phyloP scores from a whole-genome alignment of 768 basidiomycete genomes.

The Suillus tomentosus region DNA sequence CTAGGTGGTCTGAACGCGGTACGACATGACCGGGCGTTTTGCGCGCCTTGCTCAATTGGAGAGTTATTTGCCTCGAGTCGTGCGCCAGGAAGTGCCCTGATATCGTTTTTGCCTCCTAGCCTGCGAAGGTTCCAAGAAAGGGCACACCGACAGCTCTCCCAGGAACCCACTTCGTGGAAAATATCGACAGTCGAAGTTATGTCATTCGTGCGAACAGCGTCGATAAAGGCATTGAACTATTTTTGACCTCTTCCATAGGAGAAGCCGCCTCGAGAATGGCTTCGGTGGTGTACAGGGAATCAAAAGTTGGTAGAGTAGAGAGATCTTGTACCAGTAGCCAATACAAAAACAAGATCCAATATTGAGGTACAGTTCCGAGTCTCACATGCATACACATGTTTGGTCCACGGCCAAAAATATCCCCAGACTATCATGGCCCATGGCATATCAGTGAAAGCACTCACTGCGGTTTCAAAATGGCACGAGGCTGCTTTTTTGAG shows the following conservation, averaged over 20 bases:
- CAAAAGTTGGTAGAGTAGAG: slow-evolving; percentile 20
- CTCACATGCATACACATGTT: background rate
- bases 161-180: slow-evolving; percentile 35
- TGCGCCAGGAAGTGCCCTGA: slow-evolving; percentile 38
- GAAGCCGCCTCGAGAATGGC: slow-evolving; percentile 15
- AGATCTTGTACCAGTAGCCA: background rate
- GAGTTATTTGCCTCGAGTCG: slow-evolving; percentile 30
- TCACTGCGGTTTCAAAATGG: no score
- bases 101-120: slow-evolving; percentile 34
- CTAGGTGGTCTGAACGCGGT: slow-evolving; percentile 52
- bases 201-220: slow-evolving; percentile 12
- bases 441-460: background rate
- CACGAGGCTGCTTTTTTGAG: background rate
- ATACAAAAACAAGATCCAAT: background rate
- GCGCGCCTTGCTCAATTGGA: slow-evolving; percentile 22
- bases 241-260: slow-evolving; percentile 12
- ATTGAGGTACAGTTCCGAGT: background rate
- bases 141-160: slow-evolving; percentile 51
- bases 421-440: background rate
- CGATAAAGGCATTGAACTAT: slow-evolving; percentile 26
- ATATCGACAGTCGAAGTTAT: slow-evolving; percentile 8
- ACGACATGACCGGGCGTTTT: slow-evolving; percentile 35
- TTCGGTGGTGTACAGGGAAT: slow-evolving; percentile 20
- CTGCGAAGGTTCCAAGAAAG: slow-evolving; percentile 59
- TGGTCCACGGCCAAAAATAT: background rate